phyloP scores from a whole-genome alignment of 768 basidiomycete genomes.

The Tricholoma saponaceum region DNA sequence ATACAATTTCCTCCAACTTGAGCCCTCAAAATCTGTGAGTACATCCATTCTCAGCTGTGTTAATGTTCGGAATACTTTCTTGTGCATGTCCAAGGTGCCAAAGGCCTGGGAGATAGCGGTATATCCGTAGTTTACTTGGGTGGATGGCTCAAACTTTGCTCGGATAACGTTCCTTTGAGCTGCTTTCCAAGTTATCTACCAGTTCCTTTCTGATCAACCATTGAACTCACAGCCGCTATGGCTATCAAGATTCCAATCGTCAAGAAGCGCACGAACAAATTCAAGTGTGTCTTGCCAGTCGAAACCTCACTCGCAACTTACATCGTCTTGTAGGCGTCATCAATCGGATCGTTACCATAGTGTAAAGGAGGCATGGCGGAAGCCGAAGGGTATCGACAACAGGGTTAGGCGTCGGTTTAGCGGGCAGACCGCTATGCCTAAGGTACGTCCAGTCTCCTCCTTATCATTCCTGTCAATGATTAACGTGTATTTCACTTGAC shows the following conservation, averaged over 20 bases:
- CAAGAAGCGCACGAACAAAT: conserved; percentile 96
- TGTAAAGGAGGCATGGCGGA: conserved; percentile 99
- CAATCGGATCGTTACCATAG: conserved; percentile 97
- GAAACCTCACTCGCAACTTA: conserved; percentile 5
- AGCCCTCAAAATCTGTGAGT: conserved; percentile 51
- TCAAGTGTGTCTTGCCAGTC: conserved; percentile 68
- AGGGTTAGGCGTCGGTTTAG: conserved; percentile 93
- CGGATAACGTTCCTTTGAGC: conserved; percentile 31
- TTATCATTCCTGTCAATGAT: not conserved
- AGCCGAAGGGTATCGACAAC: conserved; percentile 99
- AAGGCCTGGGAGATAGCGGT: conserved; percentile 8
- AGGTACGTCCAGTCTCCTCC: conserved; percentile 42
- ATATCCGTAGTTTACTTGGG: conserved; percentile 1
- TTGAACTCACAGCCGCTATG: conserved; percentile 35
- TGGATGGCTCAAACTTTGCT: conserved; percentile 18
- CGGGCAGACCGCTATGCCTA: conserved; percentile 95
- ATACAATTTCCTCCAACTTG: conserved; percentile 43
- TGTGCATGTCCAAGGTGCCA: conserved; percentile 9
- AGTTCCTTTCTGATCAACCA: conserved; percentile 17
- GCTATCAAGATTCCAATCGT: conserved; percentile 62
- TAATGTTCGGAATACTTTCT: conserved; percentile 11
- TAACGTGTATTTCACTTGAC: conserved; percentile 3
- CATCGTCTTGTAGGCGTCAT: conserved; percentile 66
- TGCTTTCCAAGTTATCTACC: conserved; percentile 8
- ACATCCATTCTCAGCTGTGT: conserved; percentile 20